Evolutionary conservation across 2,329 filamentous ascomycete species (phyloP).

Genomic region (Pyrenophora graminea): DNA sequence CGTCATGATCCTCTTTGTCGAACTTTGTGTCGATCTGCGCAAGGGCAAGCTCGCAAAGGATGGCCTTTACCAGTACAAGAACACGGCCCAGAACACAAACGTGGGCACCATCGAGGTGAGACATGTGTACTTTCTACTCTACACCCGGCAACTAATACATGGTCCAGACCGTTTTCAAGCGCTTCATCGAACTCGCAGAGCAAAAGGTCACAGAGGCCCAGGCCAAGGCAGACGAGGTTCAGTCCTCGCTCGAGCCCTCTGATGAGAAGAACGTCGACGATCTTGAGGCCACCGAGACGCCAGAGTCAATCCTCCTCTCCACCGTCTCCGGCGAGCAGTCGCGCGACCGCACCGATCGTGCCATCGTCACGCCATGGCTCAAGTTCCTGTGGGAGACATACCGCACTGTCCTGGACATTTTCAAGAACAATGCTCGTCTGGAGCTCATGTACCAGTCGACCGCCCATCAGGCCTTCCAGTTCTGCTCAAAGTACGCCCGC

Average conservation of each 20-base stretch:
- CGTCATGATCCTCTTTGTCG: constrained; percentile 96
- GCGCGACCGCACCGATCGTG: constrained; percentile 93
- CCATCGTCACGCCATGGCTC: constrained; percentile 97
- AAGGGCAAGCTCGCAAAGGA: constrained; percentile 99
- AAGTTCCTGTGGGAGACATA: constrained; percentile 99
- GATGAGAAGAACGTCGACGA: constrained; percentile 83
- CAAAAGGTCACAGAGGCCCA: constrained; percentile 95
- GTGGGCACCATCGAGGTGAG: constrained; percentile 92
- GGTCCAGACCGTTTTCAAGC: constrained; percentile 77
- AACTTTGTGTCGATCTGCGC: constrained; percentile 94
- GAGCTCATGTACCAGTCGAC: constrained; percentile 99
- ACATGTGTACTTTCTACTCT: neutral
- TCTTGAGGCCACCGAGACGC: constrained; percentile 94
- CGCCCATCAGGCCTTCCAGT: constrained; percentile 96
- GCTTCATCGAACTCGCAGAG: constrained; percentile 96
- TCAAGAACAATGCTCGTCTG: constrained; percentile 97
- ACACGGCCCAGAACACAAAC: constrained; percentile 98
- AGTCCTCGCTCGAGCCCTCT: constrained; percentile 80
- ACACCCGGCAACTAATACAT: constrained; percentile 13
- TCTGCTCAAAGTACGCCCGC: constrained; percentile 95
- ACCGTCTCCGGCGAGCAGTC: constrained; percentile 98
- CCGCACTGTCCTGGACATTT: constrained; percentile 94
- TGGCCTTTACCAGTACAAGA: constrained; percentile 99
- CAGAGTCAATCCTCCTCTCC: constrained; percentile 95
- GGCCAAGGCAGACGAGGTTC: constrained; percentile 92